phyloP scores from a whole-genome alignment of 768 basidiomycete genomes.

The Lyophyllum shimeji region DNA sequence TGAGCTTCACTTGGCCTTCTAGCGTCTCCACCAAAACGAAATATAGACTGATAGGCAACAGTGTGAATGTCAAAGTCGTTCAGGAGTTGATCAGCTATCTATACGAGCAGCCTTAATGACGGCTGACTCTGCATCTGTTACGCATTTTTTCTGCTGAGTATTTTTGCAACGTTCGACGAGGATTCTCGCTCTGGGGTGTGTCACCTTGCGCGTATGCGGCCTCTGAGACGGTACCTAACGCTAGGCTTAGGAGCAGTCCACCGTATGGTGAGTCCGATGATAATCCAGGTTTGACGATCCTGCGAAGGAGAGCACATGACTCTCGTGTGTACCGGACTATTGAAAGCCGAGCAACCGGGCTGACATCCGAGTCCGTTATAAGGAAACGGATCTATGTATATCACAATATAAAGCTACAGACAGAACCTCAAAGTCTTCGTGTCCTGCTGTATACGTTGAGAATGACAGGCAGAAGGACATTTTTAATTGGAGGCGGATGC shows the following conservation, averaged over 20 bases:
- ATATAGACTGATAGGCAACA: conserved; percentile 80
- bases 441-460: neutral
- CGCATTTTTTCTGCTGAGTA: neutral
- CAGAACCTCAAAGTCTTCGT: neutral
- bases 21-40: conserved; percentile 63
- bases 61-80: conserved; percentile 77
- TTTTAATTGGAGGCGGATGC: conserved; percentile 72
- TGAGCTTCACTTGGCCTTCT: conserved; percentile 61
- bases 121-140: neutral
- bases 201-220: too few relatives aligned
- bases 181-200: neutral
- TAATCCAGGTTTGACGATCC: too few relatives aligned
- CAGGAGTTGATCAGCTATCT: conserved; percentile 60
- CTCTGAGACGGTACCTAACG: too few relatives aligned
- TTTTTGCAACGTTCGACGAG: neutral
- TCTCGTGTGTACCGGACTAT: too few relatives aligned
- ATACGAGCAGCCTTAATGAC: conserved; percentile 37
- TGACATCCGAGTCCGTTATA: neutral
- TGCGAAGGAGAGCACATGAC: too few relatives aligned
- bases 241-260: too few relatives aligned
- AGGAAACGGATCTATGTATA: too few relatives aligned
- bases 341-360: neutral
- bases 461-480: conserved; percentile 50
- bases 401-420: neutral
- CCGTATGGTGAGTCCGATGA: too few relatives aligned